Evolutionary conservation across 805 yeast genomes (phyloP), one percentile per base, ranked within the genome.

Genomic region (Ogataea sp.): DNA sequence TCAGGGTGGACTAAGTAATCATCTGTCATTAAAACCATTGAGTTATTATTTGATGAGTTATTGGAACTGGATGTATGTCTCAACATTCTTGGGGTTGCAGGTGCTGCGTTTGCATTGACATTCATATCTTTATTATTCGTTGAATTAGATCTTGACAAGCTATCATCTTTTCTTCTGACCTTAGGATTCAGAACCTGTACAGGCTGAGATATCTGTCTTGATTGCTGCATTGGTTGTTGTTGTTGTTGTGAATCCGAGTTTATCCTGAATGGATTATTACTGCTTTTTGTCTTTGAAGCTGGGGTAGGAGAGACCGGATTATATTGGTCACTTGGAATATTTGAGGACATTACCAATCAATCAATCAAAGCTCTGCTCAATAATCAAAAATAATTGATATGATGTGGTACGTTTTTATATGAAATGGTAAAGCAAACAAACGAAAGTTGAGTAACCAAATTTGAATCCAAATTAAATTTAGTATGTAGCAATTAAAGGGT

Each of bases 81-180:
- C 36, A 79, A 59, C 85, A 80, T 80, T 48, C 85, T 61, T 8
- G 85, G 83, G 2, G 86, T 79, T 2, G 85, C 85, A 2, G 83
- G 83, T 14, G 60, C 67, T 4, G 68, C 72, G 39, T 61, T 62
- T 23, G 58, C 10, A 7, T 25, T 25, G 13, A 17, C 14, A 10
- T 39, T 31, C 11, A 23, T 23, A 11, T 23, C 26, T 14, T 47
- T 51, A 23, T 37, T 39, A 30, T 48, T 47, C 15, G 43, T 15
- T n/a, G 57, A 47, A 15, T 41, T 43, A 13, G 56, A 47, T 37
- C 53, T 43, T 13, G 56, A 47, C 10, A 42, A 36, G 30, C 36
- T 36, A 30, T 30, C 21, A 4, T 30, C 16, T 4, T 18, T 18
- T 17, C 45, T 51, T 36, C 59, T 42, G 15, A 52, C 53, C 35